These are phyloP conservation scores for Trichoderma guizhouense DNA, from an alignment of 2,329 filamentous ascomycete species.

Conservation along the genomic window DNA sequence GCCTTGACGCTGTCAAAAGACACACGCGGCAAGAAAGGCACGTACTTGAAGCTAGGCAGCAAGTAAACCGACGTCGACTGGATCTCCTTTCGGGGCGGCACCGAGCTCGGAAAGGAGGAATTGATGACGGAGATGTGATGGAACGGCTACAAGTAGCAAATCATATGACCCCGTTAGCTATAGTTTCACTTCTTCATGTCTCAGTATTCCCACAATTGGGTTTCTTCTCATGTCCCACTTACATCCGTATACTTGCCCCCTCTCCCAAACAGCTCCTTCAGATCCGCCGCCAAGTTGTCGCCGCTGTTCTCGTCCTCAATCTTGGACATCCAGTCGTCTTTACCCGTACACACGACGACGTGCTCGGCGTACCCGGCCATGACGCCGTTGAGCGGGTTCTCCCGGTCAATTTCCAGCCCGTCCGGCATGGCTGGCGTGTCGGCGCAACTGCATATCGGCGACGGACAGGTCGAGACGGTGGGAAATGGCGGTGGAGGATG, in stretches of 20 bases:
- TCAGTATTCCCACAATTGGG: background rate
- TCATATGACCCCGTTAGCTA: no score
- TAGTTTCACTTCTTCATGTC: background rate
- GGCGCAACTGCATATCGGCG: constrained; percentile 74
- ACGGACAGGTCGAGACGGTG: constrained; percentile 60
- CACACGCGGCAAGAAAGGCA: constrained; percentile 66
- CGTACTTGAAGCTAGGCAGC: constrained; percentile 78
- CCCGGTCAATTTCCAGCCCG: constrained; percentile 71
- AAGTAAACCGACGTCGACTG: constrained; percentile 67
- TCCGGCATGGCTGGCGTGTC: constrained; percentile 60
- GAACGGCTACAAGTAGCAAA: constrained; percentile 59
- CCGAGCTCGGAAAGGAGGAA: constrained; percentile 65
- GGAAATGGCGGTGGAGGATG: constrained; percentile 35
- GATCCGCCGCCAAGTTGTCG: constrained; percentile 64
- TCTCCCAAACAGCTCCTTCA: constrained; percentile 67
- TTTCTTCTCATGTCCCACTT: constrained; percentile 29
- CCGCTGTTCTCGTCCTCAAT: constrained; percentile 77
- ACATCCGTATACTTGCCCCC: constrained; percentile 66
- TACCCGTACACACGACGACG: constrained; percentile 77
- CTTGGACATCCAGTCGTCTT: constrained; percentile 73
- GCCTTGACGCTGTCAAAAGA: constrained; percentile 54
- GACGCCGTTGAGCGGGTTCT: constrained; percentile 67
- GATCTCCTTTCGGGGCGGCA: constrained; percentile 41
- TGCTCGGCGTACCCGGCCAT: constrained; percentile 80
- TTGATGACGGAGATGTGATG: constrained; percentile 76